Evolutionary conservation across 2,329 filamentous ascomycete species (phyloP).

Genomic region (Diaporthe helianthi): DNA sequence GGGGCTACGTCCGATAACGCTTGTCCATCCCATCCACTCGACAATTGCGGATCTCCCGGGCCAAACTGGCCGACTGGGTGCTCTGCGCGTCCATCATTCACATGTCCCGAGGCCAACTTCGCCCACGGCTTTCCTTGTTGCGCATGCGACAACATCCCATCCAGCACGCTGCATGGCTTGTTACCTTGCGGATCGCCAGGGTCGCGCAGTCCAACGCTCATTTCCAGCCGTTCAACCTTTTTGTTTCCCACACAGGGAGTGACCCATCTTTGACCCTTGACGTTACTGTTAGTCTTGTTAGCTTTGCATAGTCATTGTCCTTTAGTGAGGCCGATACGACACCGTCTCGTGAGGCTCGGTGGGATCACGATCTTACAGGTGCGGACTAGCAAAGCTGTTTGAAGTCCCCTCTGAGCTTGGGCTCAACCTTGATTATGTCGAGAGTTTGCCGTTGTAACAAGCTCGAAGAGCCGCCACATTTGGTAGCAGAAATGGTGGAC

Average conservation of each 20-base stretch:
- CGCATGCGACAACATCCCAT: not conserved
- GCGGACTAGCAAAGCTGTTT: not conserved
- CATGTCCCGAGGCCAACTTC: slow-evolving; percentile 14
- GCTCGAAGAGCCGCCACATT: not conserved
- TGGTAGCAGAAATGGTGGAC: not conserved
- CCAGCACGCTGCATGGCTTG: not conserved
- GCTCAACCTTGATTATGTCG: not conserved
- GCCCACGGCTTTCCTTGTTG: not conserved
- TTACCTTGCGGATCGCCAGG: not conserved
- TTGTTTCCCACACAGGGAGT: not conserved
- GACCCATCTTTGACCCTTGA: not conserved
- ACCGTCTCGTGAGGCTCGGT: not conserved
- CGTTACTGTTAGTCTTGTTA: not conserved
- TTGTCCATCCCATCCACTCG: slow-evolving; percentile 1
- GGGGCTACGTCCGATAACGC: not conserved
- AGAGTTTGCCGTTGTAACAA: not conserved
- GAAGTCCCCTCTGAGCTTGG: not conserved
- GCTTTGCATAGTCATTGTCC: not conserved
- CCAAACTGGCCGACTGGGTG: slow-evolving; percentile 2
- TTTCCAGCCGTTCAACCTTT: not conserved
- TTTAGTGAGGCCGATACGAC: not conserved
- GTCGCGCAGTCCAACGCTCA: not conserved
- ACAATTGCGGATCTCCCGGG: not conserved
- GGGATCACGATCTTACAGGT: not conserved
- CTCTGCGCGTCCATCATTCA: not conserved